Evolutionary conservation across 768 basidiomycete genomes (phyloP), one percentile per base, ranked within the genome.

Genomic region (Amyloporia xantha): DNA sequence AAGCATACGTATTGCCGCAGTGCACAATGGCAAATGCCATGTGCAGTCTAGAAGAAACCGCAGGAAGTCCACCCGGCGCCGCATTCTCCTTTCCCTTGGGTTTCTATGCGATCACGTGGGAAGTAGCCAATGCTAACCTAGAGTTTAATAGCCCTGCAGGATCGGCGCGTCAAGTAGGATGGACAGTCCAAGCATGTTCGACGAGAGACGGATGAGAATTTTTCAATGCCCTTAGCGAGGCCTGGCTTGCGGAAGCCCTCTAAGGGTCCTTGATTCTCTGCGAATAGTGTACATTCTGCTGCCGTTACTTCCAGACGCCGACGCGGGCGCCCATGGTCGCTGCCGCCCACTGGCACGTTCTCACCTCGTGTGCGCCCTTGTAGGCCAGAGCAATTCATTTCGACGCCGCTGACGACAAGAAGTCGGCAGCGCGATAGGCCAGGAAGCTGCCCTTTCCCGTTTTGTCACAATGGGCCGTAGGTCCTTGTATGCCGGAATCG

Each of bases 291-390:
- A n/a, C n/a, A n/a, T 7, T 15, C 15, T 33, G 41, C 17, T 12
- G 41, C 41, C 41, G 24, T 41, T 33, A 15, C 7, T 15, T 15
- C 9, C 30, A 15, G 15, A 33, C 30, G 30, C 30, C 15, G 23
- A 24, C 42, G 42, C 42, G 23, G 3, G 42, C 42, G 42, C 42
- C 26, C 42, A 43, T 26, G 42, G 42, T 43, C 9, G 11, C 28
- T 25, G 42, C 42, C 42, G 42, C 28, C 42, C 42, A n/a, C n/a
- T n/a, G n/a, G n/a, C n/a, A 43, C 42, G 42, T 43, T 43, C 42
- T 15, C 42, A 43, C 42, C 42, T 43, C 42, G 26, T 43, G 42
- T 26, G 7, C 38, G 19, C 17, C 17, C 38, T 6, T 19, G 17
- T 15, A 40, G 38, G 38, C 38, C 20, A 6, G 9, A 40, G 38